Evolutionary conservation across 768 basidiomycete species (phyloP).

Genomic region (Rhizopogon vesiculosus): DNA sequence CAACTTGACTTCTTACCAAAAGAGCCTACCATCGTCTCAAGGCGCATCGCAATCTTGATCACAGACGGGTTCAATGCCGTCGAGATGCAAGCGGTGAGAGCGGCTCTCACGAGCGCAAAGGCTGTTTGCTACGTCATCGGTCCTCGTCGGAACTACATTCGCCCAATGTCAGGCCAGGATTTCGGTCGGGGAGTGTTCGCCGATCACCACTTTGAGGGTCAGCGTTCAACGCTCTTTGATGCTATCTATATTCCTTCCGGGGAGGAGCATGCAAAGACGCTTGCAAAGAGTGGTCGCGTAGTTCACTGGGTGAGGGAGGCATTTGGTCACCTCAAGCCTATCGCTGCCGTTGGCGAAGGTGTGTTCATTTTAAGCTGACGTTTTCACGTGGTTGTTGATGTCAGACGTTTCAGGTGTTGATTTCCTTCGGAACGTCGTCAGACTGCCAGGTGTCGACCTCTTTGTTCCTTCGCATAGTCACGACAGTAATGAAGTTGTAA

Average conservation of each 20-base stretch:
- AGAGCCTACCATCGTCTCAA: conserved; percentile 53
- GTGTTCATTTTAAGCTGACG: conserved; percentile 6
- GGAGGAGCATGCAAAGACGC: conserved; percentile 47
- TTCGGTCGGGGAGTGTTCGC: conserved; percentile 35
- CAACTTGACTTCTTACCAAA: conserved; percentile 53
- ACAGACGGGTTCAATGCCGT: conserved; percentile 67
- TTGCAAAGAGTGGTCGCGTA: conserved; percentile 59
- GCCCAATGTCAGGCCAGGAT: conserved; percentile 25
- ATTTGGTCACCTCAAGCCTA: conserved; percentile 82
- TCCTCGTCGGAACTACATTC: conserved; percentile 52
- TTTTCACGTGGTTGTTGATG: neutral
- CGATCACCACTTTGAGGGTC: conserved; percentile 73
- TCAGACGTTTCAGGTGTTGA: conserved; percentile 33
- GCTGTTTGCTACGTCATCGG: conserved; percentile 67
- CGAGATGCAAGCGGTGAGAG: conserved; percentile 56
- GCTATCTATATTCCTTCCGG: conserved; percentile 78
- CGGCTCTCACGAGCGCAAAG: conserved; percentile 44
- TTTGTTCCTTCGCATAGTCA: conserved; percentile 26
- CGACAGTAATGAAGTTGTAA: conserved; percentile 34
- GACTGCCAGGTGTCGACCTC: conserved; percentile 40
- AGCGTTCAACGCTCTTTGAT: conserved; percentile 82
- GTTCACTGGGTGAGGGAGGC: conserved; percentile 85
- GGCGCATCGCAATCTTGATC: conserved; percentile 74
- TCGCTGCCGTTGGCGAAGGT: conserved; percentile 75
- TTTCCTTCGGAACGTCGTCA: conserved; percentile 43